Base-by-base conservation (phyloP, 2,329 filamentous ascomycete species). In the Monilinia fructigena region DNA sequence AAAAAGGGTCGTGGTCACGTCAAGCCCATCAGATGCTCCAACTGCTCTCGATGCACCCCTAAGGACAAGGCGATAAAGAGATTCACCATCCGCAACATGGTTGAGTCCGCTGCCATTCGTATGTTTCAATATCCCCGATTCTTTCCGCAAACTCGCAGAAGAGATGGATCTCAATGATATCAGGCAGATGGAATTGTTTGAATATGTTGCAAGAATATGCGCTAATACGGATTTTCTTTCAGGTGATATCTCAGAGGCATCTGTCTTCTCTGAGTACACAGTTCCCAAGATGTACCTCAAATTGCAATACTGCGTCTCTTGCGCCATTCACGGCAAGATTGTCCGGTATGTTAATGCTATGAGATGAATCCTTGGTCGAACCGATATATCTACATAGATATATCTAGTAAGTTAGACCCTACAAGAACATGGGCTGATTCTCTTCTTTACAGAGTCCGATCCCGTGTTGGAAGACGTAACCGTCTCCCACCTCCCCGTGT, bases 201-300 rank as follows among this genome's bases (percentile, higher is more conserved):
- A 31, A 16, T 59, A 26, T 58, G 7, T 14, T 23, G 53, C 38
- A 40, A 48, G 45, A 52, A 28, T 11, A 4, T 42, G 23, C n/a
- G 67, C 69, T 72, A 59, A 71, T 55, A 60, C 38, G 28, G 26
- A 16, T n/a, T 62, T 60, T 31, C 55, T 40, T 65, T 67, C 79
- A 98, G 95, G 95, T 93, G 95, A 99, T 92, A 99, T 99, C 86
- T 97, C 93, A 75, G 95, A 99, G 82, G 95, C 96, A 79, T 98
- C 95, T 79, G 95, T 99, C 83, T 99, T 98, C 85, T 83, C 91
- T 79, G 95, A 99, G 86, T 99, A 99, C 88, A 93, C 93, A 77
- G 94, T 99, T 79, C 95, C 95, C 85, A 99, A 99, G 92, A 99
- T 99, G 96, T 99, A 99, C 92, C 87, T 99, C 85, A 99, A 99